Percentiles rank a stretch among this genome's conserved stretches.
Conservation (phyloP, 2,329 filamentous ascomycete species). For the Whalleya microplaca region DNA sequence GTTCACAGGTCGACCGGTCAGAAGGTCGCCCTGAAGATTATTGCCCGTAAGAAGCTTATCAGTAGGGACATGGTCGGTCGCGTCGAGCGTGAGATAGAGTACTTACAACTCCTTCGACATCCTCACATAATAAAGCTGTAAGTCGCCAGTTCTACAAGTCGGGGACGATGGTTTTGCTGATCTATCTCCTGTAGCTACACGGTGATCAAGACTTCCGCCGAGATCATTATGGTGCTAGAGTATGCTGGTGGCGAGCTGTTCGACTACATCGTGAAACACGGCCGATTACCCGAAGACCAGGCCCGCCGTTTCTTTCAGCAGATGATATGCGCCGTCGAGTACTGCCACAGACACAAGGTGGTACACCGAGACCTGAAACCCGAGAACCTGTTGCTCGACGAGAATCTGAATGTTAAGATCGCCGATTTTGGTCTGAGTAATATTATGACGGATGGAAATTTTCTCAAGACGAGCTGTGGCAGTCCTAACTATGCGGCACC, state of each 20-base stretch:
- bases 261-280: conserved; percentile 95
- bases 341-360: conserved; percentile 98
- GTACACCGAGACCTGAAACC: conserved; percentile 97
- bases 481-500: conserved; percentile 98
- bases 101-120: conserved; percentile 91
- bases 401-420: conserved; percentile 97
- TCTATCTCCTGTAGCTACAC: conserved; percentile 67
- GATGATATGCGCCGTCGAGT: conserved; percentile 98
- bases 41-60: conserved; percentile 92
- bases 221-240: conserved; percentile 99
- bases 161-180: conserved; percentile 28
- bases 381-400: conserved; percentile 93
- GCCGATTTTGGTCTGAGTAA: conserved; percentile 98
- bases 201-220: conserved; percentile 89
- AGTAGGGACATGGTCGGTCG: conserved; percentile 97
- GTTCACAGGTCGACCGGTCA: conserved; percentile 90
- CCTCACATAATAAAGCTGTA: conserved; percentile 99
- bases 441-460: conserved; percentile 99
- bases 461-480: conserved; percentile 96
- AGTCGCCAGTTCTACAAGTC: conserved; percentile 35
- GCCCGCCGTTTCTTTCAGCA: conserved; percentile 99
- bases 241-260: conserved; percentile 97
- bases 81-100: conserved; percentile 97
- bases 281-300: conserved; percentile 86
- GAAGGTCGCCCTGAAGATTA: conserved; percentile 97